Evolutionary conservation across 75 land plant species (phyloP).

Genomic region (Pinus taeda): DNA sequence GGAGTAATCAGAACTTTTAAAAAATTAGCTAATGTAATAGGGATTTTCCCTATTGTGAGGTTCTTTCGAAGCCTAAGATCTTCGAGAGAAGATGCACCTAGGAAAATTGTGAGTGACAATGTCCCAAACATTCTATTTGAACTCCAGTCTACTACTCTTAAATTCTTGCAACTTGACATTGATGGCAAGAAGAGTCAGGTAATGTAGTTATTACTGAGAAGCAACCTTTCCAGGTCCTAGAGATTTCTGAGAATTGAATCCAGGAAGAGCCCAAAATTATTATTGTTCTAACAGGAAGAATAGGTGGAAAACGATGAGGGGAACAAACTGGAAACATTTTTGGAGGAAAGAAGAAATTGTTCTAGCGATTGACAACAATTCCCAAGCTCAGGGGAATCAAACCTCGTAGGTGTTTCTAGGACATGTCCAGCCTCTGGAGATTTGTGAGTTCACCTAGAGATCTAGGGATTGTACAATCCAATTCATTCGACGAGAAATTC

Average conservation of each 20-base stretch:
- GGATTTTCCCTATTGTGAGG: no score
- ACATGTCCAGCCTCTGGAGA: no score
- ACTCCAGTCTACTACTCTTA: conserved; percentile 57
- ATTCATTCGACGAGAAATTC: conserved; percentile 43
- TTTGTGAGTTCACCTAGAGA: no score
- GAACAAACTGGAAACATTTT: conserved; percentile 62
- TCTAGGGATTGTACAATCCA: no score
- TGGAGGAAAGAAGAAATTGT: conserved; percentile 30
- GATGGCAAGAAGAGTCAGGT: no score
- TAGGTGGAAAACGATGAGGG: conserved; percentile 47
- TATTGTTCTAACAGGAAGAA: conserved; percentile 51
- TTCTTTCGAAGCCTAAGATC: conserved; percentile 58
- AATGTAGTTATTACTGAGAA: no score
- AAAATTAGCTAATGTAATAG: no score
- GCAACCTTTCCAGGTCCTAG: conserved; percentile 39
- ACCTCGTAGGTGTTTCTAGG: conserved; percentile 58
- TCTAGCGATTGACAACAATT: conserved; percentile 44
- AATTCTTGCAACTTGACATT: no score
- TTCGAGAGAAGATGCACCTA: conserved; percentile 41
- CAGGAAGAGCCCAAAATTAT: conserved; percentile 57
- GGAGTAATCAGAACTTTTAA: conserved; percentile 62
- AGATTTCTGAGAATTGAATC: conserved; percentile 25
- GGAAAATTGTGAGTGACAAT: conserved; percentile 48
- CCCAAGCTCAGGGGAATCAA: conserved; percentile 45
- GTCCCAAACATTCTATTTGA: conserved; percentile 58